A percentile compares a stretch with the other conserved stretches of the same genome.
These are phyloP conservation scores for Cucumis sativus DNA, from an alignment of 306 rosid genomes.

Conservation along the genomic window DNA sequence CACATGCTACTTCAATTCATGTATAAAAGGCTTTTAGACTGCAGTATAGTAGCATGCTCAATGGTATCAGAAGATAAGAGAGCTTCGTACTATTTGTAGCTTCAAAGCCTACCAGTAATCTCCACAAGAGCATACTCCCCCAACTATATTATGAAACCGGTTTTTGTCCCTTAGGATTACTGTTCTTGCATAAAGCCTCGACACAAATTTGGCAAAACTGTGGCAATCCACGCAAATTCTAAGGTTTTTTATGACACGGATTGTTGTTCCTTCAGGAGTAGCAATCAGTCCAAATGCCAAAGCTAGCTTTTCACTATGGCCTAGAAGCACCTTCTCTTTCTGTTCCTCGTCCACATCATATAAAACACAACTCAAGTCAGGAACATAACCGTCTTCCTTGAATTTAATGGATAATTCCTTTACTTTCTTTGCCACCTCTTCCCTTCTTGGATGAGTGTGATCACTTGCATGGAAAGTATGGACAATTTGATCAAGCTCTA, in stretches of 20 bases:
- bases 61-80: neutral
- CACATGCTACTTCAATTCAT: neutral
- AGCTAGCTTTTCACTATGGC: constrained; percentile 81
- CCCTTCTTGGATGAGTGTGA: constrained; percentile 70
- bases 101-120: constrained; percentile 57
- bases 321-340: constrained; percentile 70
- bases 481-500: constrained; percentile 62
- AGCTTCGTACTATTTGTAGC: neutral
- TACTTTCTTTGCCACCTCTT: constrained; percentile 56
- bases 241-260: constrained; percentile 71
- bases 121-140: constrained; percentile 71
- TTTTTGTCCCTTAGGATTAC: constrained; percentile 68
- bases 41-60: neutral
- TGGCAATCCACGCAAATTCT: constrained; percentile 92
- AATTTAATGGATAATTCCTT: constrained; percentile 41
- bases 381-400: constrained; percentile 68
- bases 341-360: constrained; percentile 84
- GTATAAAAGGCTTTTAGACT: neutral
- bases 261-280: constrained; percentile 28
- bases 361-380: constrained; percentile 66
- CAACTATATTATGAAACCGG: constrained; percentile 62
- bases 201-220: constrained; percentile 65
- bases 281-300: constrained; percentile 66
- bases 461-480: constrained; percentile 77
- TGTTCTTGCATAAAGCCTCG: constrained; percentile 42